These are phyloP conservation scores for Rubia peregrina DNA, from an alignment of 305 asterid species.

Conservation along the genomic window DNA sequence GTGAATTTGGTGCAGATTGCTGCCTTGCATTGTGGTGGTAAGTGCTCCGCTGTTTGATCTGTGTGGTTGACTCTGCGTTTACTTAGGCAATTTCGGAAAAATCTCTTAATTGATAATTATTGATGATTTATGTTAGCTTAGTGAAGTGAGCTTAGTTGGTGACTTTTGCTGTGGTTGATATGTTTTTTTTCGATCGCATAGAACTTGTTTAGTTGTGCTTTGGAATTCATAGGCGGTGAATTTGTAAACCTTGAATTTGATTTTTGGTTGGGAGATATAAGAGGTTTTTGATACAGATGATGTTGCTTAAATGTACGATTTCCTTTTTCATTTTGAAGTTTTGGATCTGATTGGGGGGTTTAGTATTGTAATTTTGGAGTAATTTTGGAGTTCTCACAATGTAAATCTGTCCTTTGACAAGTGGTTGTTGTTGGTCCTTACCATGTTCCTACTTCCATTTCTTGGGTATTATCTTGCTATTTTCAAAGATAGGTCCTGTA, in stretches of 20 bases:
- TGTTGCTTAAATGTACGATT: background rate
- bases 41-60: conserved; percentile 21
- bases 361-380: no score
- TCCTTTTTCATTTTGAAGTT: background rate
- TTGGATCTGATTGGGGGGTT: background rate
- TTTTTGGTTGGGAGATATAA: background rate
- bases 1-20: conserved; percentile 51
- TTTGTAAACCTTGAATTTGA: background rate
- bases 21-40: conserved; percentile 89
- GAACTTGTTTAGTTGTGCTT: background rate
- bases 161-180: background rate
- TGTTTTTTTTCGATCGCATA: background rate
- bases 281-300: background rate
- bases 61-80: conserved; percentile 20
- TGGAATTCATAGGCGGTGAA: background rate
- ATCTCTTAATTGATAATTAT: background rate
- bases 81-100: background rate
- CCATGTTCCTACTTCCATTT: no score
- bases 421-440: no score
- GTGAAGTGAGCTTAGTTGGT: background rate
- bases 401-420: background rate
- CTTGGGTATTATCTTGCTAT: no score
- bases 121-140: background rate
- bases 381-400: background rate
- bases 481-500: no score